Evolutionary conservation across 805 yeast genomes (phyloP).

Genomic region (Candida incommunis): DNA sequence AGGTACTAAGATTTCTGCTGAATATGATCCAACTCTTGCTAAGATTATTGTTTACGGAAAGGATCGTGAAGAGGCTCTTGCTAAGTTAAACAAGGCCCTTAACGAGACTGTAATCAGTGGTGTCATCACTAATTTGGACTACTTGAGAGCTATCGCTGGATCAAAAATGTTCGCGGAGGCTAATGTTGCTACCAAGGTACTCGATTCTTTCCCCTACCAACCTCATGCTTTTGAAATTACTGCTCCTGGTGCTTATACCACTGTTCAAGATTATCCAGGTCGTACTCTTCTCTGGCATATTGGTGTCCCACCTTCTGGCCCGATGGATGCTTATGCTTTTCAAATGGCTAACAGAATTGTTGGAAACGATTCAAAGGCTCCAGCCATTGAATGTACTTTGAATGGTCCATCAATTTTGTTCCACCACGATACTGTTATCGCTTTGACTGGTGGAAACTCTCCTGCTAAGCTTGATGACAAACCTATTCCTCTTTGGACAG

Average conservation of each 20-base stretch:
- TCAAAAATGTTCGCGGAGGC: conserved; percentile 77
- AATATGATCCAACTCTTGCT: conserved; percentile 92
- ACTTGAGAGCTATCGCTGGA: conserved; percentile 70
- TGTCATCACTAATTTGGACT: conserved; percentile 80
- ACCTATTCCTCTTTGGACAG: conserved; percentile 50
- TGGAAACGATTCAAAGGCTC: conserved; percentile 70
- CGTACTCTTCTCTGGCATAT: conserved; percentile 74
- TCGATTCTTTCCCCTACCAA: conserved; percentile 65
- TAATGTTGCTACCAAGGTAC: conserved; percentile 71
- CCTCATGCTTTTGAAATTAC: conserved; percentile 78
- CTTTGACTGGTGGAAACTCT: conserved; percentile 78
- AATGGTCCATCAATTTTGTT: conserved; percentile 76
- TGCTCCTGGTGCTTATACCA: conserved; percentile 88
- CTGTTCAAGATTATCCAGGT: conserved; percentile 93
- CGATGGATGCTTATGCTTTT: conserved; percentile 90
- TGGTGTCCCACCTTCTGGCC: conserved; percentile 98
- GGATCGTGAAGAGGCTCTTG: conserved; percentile 74
- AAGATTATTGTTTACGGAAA: conserved; percentile 91
- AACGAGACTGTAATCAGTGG: conserved; percentile 82
- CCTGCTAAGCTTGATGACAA: conserved; percentile 52
- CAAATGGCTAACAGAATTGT: conserved; percentile 81
- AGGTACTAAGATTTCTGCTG: conserved; percentile 81
- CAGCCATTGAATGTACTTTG: conserved; percentile 82
- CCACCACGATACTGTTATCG: conserved; percentile 65
- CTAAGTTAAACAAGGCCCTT: conserved; percentile 63